phyloP scores from a whole-genome alignment of 495 filamentous ascomycete genomes.

The Parmelia sp. region DNA sequence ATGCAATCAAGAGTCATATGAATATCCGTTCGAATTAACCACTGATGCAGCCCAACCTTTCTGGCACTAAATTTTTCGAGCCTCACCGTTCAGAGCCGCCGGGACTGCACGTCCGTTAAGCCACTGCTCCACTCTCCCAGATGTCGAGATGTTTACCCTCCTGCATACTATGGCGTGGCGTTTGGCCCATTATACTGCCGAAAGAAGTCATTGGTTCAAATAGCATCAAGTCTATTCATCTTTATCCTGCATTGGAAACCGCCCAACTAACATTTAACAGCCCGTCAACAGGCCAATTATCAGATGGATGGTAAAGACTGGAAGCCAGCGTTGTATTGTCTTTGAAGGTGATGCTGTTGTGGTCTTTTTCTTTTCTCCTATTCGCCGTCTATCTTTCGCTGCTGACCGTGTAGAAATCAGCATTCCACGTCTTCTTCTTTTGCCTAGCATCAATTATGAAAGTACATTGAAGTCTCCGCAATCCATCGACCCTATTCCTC shows the following conservation, averaged over 20 bases:
- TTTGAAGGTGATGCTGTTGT: no score
- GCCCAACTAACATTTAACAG: neutral
- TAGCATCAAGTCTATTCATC: neutral
- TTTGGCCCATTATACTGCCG: neutral
- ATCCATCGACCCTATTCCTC: no score
- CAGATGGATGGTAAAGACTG: neutral
- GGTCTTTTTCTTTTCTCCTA: no score
- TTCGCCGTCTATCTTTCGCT: neutral
- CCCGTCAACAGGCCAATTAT: neutral
- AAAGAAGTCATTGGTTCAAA: neutral
- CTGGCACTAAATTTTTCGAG: neutral
- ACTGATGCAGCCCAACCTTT: neutral
- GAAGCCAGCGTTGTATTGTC: no score
- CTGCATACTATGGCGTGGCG: neutral
- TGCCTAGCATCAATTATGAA: neutral
- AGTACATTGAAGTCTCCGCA: neutral
- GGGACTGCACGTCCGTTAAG: constrained; percentile 3
- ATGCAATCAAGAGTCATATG: neutral
- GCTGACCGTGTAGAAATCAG: neutral
- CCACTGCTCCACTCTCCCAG: constrained; percentile 4
- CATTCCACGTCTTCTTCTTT: neutral
- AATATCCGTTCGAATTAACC: neutral
- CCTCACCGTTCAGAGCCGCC: neutral
- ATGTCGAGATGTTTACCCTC: neutral
- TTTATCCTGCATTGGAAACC: neutral